Evolutionary conservation across 805 yeast species (phyloP).

Genomic region (Metahyphopichia silvanorum): DNA sequence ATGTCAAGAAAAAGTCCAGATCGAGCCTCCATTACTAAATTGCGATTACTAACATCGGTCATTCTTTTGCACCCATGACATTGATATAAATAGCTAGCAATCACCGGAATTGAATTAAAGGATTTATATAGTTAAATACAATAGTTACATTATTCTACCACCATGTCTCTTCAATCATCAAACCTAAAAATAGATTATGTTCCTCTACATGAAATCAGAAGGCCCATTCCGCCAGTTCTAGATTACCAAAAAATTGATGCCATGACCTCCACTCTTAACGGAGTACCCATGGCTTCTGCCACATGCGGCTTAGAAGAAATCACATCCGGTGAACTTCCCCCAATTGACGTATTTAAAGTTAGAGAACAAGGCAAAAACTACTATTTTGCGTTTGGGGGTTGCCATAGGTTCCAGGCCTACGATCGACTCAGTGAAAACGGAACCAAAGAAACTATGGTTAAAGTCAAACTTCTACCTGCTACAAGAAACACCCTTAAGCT

Average conservation of each 20-base stretch:
- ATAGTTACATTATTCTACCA: constrained; percentile 3
- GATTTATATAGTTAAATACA: neutral
- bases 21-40: too few species aligned
- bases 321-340: constrained; percentile 68
- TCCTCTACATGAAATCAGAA: constrained; percentile 62
- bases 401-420: constrained; percentile 87
- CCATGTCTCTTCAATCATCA: constrained; percentile 70
- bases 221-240: constrained; percentile 85
- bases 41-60: too few species aligned
- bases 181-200: constrained; percentile 52
- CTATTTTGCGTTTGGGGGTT: constrained; percentile 87
- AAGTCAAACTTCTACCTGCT: constrained; percentile 71
- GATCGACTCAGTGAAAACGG: constrained; percentile 45
- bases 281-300: constrained; percentile 58
- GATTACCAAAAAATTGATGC: constrained; percentile 72
- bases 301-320: constrained; percentile 55
- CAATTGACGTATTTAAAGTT: constrained; percentile 73
- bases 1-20: too few species aligned
- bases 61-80: too few species aligned
- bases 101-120: too few species aligned
- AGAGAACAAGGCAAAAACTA: constrained; percentile 57
- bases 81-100: too few species aligned
- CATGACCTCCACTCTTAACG: constrained; percentile 70
- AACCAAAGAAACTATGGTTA: constrained; percentile 44
- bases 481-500: constrained; percentile 64